Conservation (phyloP, 768 basidiomycete species). For the Mycena haematopus region DNA sequence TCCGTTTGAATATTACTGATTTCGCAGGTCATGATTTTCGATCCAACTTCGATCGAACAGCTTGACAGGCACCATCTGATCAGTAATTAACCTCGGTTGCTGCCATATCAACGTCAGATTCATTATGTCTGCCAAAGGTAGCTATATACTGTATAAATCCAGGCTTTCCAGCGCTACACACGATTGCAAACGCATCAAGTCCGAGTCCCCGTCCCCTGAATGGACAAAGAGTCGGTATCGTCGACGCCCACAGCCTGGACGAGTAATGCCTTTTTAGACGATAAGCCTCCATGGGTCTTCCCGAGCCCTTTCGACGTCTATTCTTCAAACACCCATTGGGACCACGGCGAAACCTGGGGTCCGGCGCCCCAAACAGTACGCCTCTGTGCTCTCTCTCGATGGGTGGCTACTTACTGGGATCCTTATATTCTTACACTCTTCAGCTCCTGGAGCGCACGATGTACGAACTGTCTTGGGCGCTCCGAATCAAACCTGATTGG, state of each 20-base stretch:
- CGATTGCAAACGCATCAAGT: no score
- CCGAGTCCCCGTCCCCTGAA: background rate
- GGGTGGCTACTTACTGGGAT: no score
- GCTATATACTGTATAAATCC: no score
- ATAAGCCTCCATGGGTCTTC: constrained; percentile 4
- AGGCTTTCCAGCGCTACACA: no score
- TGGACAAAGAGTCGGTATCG: background rate
- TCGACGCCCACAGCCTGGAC: background rate
- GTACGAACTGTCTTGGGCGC: background rate
- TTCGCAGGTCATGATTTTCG: no score
- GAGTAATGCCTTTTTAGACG: background rate
- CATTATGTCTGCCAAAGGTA: no score
- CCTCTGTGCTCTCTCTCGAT: background rate
- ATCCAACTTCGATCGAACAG: no score
- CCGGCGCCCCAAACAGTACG: background rate
- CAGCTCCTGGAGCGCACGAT: background rate
- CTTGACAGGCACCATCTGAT: no score
- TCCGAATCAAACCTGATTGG: background rate
- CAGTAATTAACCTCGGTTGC: no score
- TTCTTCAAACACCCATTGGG: background rate
- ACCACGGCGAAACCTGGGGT: background rate
- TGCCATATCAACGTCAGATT: no score
- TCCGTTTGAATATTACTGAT: no score
- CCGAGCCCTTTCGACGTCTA: background rate
- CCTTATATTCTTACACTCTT: background rate